A percentile compares a stretch with the other conserved stretches of the same genome.
Conservation (phyloP, 164 flowering plant species). For the Nelumbo lutea region DNA sequence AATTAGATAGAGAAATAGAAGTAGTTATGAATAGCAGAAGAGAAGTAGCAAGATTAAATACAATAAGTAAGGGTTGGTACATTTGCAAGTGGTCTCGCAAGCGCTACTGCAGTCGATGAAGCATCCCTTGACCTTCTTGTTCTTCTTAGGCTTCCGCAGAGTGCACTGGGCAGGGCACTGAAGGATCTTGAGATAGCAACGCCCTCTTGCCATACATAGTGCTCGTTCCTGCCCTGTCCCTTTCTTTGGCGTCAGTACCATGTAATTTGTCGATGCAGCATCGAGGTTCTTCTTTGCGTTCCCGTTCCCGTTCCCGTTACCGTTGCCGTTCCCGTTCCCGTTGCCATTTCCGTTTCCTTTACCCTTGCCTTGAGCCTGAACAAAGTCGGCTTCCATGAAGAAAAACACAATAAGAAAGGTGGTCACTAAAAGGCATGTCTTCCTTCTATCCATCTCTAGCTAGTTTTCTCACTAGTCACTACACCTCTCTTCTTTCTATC, state of each 20-base stretch:
- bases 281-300: background rate
- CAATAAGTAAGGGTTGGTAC: slow-evolving; percentile 14
- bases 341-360: slow-evolving; percentile 16
- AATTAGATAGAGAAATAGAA: no score
- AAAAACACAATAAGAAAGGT: slow-evolving; percentile 7
- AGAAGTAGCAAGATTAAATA: no score
- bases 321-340: slow-evolving; percentile 2
- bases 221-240: slow-evolving; percentile 36
- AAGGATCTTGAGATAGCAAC: slow-evolving; percentile 32
- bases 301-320: no score
- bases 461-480: no score
- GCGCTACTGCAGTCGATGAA: slow-evolving; percentile 50
- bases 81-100: slow-evolving; percentile 61
- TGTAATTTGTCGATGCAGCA: slow-evolving; percentile 31
- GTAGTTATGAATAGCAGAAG: no score
- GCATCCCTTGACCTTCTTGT: slow-evolving; percentile 56
- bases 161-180: slow-evolving; percentile 48
- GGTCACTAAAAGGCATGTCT: slow-evolving; percentile 11
- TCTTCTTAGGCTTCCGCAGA: slow-evolving; percentile 44
- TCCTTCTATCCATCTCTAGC: slow-evolving; percentile 5
- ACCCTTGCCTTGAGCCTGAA: background rate
- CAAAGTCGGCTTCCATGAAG: slow-evolving; percentile 7
- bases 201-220: slow-evolving; percentile 26
- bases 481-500: background rate
- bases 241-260: slow-evolving; percentile 11